Conservation (phyloP, 2,329 filamentous ascomycete genomes). For the Trichoderma sp. region DNA sequence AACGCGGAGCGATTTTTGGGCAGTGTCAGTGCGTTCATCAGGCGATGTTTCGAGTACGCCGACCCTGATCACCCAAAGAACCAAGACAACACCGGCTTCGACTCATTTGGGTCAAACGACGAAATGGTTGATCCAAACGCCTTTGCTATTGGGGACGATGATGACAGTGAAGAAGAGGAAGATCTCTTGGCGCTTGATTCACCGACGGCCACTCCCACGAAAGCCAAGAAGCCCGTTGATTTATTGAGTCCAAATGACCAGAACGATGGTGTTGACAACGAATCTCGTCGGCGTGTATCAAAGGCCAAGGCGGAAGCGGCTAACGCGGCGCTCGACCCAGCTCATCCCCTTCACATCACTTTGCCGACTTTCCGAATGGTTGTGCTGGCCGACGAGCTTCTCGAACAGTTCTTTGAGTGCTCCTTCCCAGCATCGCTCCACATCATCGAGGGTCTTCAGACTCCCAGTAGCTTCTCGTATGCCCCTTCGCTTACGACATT, state of each 20-base stretch:
- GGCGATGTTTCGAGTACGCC: slow-evolving; percentile 96
- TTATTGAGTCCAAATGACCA: slow-evolving; percentile 35
- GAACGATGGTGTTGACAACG: slow-evolving; percentile 28
- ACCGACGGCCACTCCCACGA: slow-evolving; percentile 44
- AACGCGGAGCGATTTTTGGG: slow-evolving; percentile 87
- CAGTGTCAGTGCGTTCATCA: slow-evolving; percentile 93
- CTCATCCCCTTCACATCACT: slow-evolving; percentile 92
- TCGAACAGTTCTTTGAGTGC: slow-evolving; percentile 97
- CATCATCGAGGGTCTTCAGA: slow-evolving; percentile 65
- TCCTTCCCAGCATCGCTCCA: slow-evolving; percentile 94
- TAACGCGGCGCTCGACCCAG: slow-evolving; percentile 88
- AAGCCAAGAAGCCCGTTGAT: slow-evolving; percentile 45
- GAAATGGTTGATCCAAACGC: slow-evolving; percentile 46
- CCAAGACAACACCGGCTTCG: slow-evolving; percentile 42
- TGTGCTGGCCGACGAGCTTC: slow-evolving; percentile 88
- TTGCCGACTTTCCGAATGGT: slow-evolving; percentile 99
- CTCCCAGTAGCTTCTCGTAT: slow-evolving; percentile 32
- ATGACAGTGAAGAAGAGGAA: slow-evolving; percentile 63
- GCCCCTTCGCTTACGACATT: slow-evolving; percentile 80
- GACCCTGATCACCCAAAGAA: slow-evolving; percentile 81
- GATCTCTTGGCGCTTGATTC: slow-evolving; percentile 63
- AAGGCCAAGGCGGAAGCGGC: slow-evolving; percentile 73
- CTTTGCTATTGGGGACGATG: slow-evolving; percentile 76
- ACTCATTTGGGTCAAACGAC: neutral
- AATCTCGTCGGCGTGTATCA: slow-evolving; percentile 45